Evolutionary conservation across 371 early-diverging fungal species (phyloP).

Genomic region (Funneliformis caledonium): DNA sequence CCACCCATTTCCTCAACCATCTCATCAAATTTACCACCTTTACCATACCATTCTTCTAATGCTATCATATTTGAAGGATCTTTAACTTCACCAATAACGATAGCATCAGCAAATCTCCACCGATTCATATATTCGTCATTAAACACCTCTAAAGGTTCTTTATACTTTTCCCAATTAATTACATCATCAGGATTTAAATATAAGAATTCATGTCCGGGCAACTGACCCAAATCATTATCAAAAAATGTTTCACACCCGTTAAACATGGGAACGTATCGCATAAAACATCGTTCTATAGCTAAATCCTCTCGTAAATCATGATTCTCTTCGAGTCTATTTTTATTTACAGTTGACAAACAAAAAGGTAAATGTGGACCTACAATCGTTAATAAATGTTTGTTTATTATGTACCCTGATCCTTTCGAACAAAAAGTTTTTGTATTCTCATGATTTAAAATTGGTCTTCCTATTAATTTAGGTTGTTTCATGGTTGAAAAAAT

Average conservation of each 20-base stretch:
- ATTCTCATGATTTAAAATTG: not conserved
- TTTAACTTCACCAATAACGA: constrained; percentile 15
- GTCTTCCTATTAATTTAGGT: constrained; percentile 21
- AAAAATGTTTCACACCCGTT: constrained; percentile 10
- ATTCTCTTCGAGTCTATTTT: not conserved
- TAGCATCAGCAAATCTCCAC: constrained; percentile 5
- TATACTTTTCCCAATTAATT: not conserved
- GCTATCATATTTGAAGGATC: not conserved
- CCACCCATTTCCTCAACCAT: not conserved
- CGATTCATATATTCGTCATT: not conserved
- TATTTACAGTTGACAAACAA: constrained; percentile 3
- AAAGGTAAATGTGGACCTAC: constrained; percentile 31
- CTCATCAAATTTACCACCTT: constrained; percentile 20
- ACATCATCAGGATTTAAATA: constrained; percentile 17
- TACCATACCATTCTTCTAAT: constrained; percentile 19
- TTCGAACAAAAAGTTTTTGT: constrained; percentile 17
- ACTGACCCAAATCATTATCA: not conserved
- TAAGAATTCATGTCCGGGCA: constrained; percentile 17
- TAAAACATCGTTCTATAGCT: constrained; percentile 23
- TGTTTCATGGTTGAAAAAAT: not conserved
- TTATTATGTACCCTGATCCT: constrained; percentile 22
- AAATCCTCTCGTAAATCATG: not conserved
- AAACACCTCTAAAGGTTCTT: constrained; percentile 6
- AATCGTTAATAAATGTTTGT: constrained; percentile 23
- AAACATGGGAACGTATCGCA: constrained; percentile 9